Conservation (phyloP, 768 basidiomycete genomes). For the Pisolithus tinctorius region DNA sequence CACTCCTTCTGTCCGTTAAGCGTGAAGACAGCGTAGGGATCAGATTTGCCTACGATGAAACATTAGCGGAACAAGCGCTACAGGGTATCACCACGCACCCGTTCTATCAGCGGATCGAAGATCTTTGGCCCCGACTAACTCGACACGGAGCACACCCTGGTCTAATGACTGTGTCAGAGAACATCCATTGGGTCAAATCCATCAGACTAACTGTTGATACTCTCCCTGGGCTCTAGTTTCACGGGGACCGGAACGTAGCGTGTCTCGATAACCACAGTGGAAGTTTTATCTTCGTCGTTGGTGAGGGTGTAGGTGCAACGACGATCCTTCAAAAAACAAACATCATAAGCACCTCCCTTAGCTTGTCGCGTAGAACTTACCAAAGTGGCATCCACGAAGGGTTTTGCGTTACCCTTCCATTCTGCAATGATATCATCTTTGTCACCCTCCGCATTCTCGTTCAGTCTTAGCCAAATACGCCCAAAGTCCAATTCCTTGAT, state of each 20-base stretch:
- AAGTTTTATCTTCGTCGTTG: conserved; percentile 42
- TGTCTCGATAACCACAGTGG: conserved; percentile 64
- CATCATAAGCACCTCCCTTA: not conserved
- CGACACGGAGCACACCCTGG: conserved; percentile 79
- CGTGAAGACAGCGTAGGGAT: conserved; percentile 77
- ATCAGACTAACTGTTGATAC: conserved; percentile 74
- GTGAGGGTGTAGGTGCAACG: conserved; percentile 59
- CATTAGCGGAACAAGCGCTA: not conserved
- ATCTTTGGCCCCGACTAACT: conserved; percentile 70
- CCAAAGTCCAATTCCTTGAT: conserved; percentile 93
- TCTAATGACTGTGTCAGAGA: conserved; percentile 41
- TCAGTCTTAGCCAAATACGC: conserved; percentile 80
- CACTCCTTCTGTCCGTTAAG: conserved; percentile 75
- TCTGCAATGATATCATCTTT: conserved; percentile 82
- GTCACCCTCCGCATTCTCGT: conserved; percentile 74
- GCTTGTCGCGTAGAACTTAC: conserved; percentile 33
- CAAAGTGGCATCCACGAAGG: conserved; percentile 71
- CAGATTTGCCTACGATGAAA: conserved; percentile 63
- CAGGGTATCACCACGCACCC: conserved; percentile 40
- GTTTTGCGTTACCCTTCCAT: conserved; percentile 75
- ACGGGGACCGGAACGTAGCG: conserved; percentile 90
- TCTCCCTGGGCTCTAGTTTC: conserved; percentile 78
- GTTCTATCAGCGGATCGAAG: conserved; percentile 79
- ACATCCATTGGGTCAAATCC: not conserved
- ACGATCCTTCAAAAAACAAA: conserved; percentile 39